Base-by-base conservation (phyloP, 345 rosid genomes). In the Chamaenerion angustifolium region DNA sequence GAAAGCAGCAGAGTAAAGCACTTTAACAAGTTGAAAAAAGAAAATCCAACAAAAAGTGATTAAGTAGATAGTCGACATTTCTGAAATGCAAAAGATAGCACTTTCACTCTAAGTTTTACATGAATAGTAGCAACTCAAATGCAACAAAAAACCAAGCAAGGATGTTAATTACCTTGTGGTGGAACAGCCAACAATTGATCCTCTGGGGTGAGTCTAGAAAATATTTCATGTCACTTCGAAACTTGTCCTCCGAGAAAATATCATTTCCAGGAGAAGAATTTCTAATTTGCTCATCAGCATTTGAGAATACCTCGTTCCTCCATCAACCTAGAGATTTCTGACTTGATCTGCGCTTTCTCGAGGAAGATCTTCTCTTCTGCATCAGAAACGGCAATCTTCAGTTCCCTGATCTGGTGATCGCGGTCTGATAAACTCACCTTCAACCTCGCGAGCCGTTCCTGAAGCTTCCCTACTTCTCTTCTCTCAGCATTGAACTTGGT, bases 201-300 rank as follows among this genome's bases (percentile, higher is more conserved):
- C n/a, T n/a, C n/a, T n/a, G n/a, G n/a, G n/a, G n/a, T n/a, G n/a
- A n/a, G n/a, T n/a, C n/a, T n/a, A n/a, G n/a, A n/a, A n/a, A n/a
- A n/a, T n/a, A n/a, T n/a, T n/a, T 77, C 68, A 83, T 41, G n/a
- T 75, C 78, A 10, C 55, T 59, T 96, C 94, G 78, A 55, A 80
- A 73, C 8, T 67, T 64, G 60, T 72, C 69, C 43, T 63, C 49
- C 1, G 58, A 60, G 67, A 82, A 80, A 15, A 61, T 6, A 41
- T 65, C 66, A 66, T 58, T 71, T 54, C 50, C 66, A 55, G 49
- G 52, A 40, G 65, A 51, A 53, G 48, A 12, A 15, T 12, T 49
- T 43, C 62, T 52, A 56, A 35, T 55, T 37, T 63, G 60, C 21
- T 66, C 48, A 47, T 43, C n/a, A n/a, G n/a, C n/a, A n/a, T n/a